These are phyloP conservation scores for Cystobasidium slooffiae DNA, from an alignment of 1,284 basidiomycete genomes.

Conservation along the genomic window DNA sequence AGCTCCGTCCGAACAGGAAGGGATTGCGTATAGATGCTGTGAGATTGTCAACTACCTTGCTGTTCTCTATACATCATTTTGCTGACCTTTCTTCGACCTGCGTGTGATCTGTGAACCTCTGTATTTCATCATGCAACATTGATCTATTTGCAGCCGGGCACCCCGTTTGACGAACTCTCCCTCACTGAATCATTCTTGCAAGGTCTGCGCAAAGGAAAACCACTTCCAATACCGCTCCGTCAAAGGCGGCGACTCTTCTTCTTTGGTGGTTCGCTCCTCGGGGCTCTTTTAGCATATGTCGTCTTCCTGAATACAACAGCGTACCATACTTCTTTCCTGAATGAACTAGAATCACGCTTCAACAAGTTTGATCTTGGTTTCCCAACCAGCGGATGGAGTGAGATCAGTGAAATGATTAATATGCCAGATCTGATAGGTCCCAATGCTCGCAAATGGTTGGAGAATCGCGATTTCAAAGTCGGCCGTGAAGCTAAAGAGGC, in stretches of 20 bases:
- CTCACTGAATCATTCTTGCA: constrained; percentile 40
- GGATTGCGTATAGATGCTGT: constrained; percentile 39
- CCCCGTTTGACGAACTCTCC: constrained; percentile 39
- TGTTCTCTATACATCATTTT: background rate
- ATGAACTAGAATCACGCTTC: constrained; percentile 31
- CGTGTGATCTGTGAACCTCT: no score
- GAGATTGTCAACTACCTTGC: background rate
- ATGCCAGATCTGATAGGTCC: constrained; percentile 41
- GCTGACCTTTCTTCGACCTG: no score
- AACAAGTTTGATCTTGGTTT: constrained; percentile 39
- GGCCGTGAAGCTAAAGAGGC: constrained; percentile 72
- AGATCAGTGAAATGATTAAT: constrained; percentile 37
- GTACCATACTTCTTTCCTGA: constrained; percentile 31
- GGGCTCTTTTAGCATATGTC: constrained; percentile 31
- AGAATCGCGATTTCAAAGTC: constrained; percentile 54
- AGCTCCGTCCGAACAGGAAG: constrained; percentile 22
- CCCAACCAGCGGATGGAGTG: constrained; percentile 31
- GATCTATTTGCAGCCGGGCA: constrained; percentile 32
- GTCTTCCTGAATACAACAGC: constrained; percentile 30
- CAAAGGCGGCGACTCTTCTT: constrained; percentile 41
- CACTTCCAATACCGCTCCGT: constrained; percentile 29
- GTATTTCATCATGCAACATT: no score
- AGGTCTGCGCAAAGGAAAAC: constrained; percentile 23
- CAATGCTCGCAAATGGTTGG: constrained; percentile 35
- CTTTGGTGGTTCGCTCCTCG: constrained; percentile 36